Evolutionary conservation across 306 rosid genomes (phyloP).

Genomic region (Echinosophora koreensis): DNA sequence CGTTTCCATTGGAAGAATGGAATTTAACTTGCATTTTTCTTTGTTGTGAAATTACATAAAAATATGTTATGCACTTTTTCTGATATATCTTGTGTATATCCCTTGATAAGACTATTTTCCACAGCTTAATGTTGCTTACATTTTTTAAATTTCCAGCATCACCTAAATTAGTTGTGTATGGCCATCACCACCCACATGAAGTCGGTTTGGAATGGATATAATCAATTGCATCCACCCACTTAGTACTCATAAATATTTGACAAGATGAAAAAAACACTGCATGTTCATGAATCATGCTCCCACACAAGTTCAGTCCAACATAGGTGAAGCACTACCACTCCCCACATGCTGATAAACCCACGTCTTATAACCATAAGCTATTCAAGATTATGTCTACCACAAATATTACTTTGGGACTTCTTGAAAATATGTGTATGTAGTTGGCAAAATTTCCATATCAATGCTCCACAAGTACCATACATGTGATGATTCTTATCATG

Average conservation of each 20-base stretch:
- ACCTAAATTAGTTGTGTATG: conserved; percentile 2
- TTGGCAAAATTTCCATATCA: neutral
- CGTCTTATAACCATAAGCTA: neutral
- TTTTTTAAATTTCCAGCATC: conserved; percentile 13
- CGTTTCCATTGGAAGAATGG: neutral
- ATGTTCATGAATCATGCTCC: neutral
- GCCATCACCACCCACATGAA: conserved; percentile 1
- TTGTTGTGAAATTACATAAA: conserved; percentile 2
- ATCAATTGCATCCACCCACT: neutral
- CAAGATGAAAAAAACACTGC: neutral
- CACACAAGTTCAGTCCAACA: neutral
- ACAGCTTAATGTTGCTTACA: neutral
- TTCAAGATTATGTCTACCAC: conserved; percentile 13
- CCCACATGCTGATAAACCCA: neutral
- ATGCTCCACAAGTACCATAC: neutral
- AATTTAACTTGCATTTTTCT: conserved; percentile 10
- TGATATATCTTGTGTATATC: conserved; percentile 8
- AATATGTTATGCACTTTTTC: conserved; percentile 12
- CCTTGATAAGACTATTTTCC: neutral
- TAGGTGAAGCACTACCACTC: neutral
- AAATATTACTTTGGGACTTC: neutral
- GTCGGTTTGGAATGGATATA: neutral
- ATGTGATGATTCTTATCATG: neutral
- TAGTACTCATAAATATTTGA: neutral
- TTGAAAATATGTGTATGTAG: neutral